Base-by-base conservation (phyloP, 2,329 filamentous ascomycete genomes). In the Trichoderma sp. region DNA sequence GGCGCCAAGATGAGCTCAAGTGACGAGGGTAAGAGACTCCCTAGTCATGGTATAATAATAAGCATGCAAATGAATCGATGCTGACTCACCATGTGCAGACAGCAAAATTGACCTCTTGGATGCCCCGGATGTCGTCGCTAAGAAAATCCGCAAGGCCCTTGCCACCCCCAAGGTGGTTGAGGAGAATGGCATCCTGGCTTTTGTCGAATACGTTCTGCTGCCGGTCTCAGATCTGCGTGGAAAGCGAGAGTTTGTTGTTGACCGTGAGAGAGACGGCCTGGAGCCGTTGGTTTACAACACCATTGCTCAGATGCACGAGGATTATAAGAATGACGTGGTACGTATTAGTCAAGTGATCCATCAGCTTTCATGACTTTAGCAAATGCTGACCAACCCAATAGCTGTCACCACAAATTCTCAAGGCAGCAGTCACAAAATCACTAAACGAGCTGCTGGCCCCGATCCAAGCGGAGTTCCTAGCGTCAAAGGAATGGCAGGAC, bases 81-180 rank as follows among this genome's bases (percentile, higher is more conserved):
- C 50, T 64, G 27, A 52, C 50, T 64, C 12, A 67, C 52, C n/a
- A 12, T 15, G 10, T 22, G 80, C 81, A 73, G 90, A 94, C 78
- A 92, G 89, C 76, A 97, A 97, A 81, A 96, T 98, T 72, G 95
- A 98, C 76, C 84, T 98, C n/a, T 86, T 98, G 19, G 95, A 98
- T 75, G 72, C 86, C 0, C 82, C 91, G 0, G 92, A 96, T 0
- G 80, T 82, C 2, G 90, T 98, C 15, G 83, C 85, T 72, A 93
- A 91, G 83, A 97, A 97, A 84, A 84, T 97, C 64, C 89, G 89
- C 76, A 97, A 97, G 80, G 93, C 94, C 0, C 87, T 90, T 70
- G 92, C 91, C 25, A 87, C 88, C 17, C 93, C 93, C 35, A 88
- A 89, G 74, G 84, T 90, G 29, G 84, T 92, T 5, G 92, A 97